These are phyloP conservation scores for Xerocomus spinulosus DNA, from an alignment of 768 basidiomycete genomes.

Conservation along the genomic window DNA sequence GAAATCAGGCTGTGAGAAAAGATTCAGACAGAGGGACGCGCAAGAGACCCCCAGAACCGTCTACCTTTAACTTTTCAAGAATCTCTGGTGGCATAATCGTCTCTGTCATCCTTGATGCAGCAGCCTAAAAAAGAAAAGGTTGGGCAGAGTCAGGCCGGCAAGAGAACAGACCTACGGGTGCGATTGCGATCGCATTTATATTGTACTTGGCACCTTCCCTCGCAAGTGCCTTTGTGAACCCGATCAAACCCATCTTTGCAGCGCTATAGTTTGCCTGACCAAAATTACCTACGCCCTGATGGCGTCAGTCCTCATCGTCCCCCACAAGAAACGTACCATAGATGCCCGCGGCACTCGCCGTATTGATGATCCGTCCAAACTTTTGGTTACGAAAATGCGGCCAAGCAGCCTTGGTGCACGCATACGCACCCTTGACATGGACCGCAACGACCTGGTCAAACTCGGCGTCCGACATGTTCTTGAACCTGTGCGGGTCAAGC, in stretches of 20 bases:
- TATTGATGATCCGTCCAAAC: conserved; percentile 92
- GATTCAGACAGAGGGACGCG: background rate
- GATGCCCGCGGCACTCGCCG: conserved; percentile 89
- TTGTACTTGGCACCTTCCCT: conserved; percentile 89
- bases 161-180: conserved; percentile 57
- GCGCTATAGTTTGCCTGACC: conserved; percentile 98
- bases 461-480: conserved; percentile 95
- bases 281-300: conserved; percentile 64
- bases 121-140: conserved; percentile 49
- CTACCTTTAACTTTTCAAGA: conserved; percentile 78
- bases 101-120: conserved; percentile 95
- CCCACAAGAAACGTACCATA: conserved; percentile 55
- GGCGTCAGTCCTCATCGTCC: background rate
- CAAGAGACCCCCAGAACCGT: background rate
- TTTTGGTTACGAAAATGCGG: conserved; percentile 92
- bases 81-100: conserved; percentile 94
- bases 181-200: conserved; percentile 83
- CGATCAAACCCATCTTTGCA: conserved; percentile 94
- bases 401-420: conserved; percentile 95
- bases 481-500: conserved; percentile 54
- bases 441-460: conserved; percentile 88
- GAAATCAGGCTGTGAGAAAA: conserved; percentile 59
- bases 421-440: conserved; percentile 90
- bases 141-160: background rate
- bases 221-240: conserved; percentile 90